phyloP scores from a whole-genome alignment of 495 filamentous ascomycete genomes.

The Talaromyces proteolyticus region DNA sequence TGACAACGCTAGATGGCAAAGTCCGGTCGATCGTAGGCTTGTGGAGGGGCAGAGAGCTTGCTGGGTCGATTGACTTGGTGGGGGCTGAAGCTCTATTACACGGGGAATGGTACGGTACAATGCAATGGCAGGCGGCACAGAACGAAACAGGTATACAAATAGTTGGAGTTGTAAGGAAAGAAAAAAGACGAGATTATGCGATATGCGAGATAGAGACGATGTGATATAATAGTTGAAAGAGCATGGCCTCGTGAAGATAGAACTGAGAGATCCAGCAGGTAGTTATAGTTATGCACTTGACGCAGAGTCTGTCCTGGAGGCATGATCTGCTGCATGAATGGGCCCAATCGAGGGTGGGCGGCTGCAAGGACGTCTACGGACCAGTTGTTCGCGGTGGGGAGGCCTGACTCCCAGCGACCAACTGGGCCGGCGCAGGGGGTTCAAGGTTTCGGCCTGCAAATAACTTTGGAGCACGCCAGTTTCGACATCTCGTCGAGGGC shows the following conservation, averaged over 20 bases:
- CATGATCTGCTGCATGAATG: too few species aligned
- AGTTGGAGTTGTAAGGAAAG: conserved; percentile 16
- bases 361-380: conserved; percentile 11
- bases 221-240: conserved; percentile 5
- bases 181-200: not conserved
- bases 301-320: too few species aligned
- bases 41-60: not conserved
- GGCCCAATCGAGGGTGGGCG: conserved; percentile 11
- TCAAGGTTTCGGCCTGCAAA: too few species aligned
- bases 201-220: not conserved
- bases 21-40: conserved; percentile 5
- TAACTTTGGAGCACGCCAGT: not conserved
- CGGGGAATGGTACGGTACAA: conserved; percentile 12
- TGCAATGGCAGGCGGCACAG: conserved; percentile 17
- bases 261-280: conserved; percentile 24
- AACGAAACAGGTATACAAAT: conserved; percentile 2
- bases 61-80: not conserved
- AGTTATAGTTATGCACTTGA: conserved; percentile 22
- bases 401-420: conserved; percentile 4
- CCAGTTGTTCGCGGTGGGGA: conserved; percentile 14
- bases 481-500: too few species aligned
- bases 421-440: conserved; percentile 9
- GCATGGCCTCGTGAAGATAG: conserved; percentile 5
- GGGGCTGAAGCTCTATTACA: conserved; percentile 3
- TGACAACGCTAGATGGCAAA: conserved; percentile 6